Percentiles rank a stretch among this genome's conserved stretches.
These are phyloP conservation scores for Chondrostereum purpureum DNA, from an alignment of 1,284 basidiomycete species.

Conservation along the genomic window DNA sequence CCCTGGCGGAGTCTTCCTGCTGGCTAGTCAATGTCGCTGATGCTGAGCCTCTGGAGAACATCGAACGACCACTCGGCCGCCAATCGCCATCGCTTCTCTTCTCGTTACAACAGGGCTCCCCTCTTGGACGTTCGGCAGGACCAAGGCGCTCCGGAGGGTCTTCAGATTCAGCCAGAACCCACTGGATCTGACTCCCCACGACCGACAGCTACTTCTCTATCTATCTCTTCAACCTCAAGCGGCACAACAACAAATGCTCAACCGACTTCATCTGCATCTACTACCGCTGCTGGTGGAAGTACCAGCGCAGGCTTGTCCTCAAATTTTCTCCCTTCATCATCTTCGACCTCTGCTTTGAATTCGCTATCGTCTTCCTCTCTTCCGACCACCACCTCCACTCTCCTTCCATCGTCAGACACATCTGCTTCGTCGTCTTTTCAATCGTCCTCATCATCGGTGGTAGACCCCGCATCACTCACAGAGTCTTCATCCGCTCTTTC, in stretches of 20 bases:
- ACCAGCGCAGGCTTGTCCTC: neutral
- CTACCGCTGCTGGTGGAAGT: too few species aligned
- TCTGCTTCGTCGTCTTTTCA: too few species aligned
- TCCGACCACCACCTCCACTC: neutral
- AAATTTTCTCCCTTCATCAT: neutral
- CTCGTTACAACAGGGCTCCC: neutral
- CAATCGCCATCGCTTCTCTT: neutral
- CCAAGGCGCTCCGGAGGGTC: neutral
- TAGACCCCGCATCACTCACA: neutral
- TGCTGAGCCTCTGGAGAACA: neutral
- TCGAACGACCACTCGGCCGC: neutral
- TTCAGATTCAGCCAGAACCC: neutral
- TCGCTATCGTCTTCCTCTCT: neutral
- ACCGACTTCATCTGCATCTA: neutral
- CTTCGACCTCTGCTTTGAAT: neutral
- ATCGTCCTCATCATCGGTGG: too few species aligned
- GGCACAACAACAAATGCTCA: too few species aligned
- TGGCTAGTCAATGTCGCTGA: too few species aligned
- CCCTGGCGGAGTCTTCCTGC: conserved; percentile 61
- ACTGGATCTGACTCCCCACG: too few species aligned
- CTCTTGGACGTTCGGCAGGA: neutral
- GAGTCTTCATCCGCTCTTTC: neutral
- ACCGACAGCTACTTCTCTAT: too few species aligned
- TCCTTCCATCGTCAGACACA: too few species aligned
- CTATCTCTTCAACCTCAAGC: too few species aligned